These are phyloP conservation scores for Aspergillus cavernicola DNA, from an alignment of 495 filamentous ascomycete genomes.

Conservation along the genomic window DNA sequence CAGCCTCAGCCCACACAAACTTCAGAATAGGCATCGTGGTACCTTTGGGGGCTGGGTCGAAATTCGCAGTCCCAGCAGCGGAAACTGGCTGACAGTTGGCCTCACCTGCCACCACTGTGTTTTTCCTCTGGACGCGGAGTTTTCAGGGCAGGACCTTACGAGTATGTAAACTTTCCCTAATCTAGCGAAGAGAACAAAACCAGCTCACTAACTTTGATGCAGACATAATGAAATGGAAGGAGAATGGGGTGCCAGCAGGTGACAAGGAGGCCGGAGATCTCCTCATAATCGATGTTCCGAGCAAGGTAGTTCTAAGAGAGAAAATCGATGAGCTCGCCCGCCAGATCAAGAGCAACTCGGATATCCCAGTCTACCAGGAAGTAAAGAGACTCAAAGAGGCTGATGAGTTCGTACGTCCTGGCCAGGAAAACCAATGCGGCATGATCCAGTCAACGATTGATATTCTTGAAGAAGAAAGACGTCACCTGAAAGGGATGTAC, in stretches of 20 bases:
- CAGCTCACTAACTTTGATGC: neutral
- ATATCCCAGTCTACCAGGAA: neutral
- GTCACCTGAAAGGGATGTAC: neutral
- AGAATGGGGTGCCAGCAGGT: neutral
- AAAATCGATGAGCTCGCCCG: neutral
- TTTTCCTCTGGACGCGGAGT: neutral
- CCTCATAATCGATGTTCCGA: neutral
- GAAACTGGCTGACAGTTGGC: neutral
- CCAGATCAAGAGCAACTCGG: neutral
- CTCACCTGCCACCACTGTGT: neutral
- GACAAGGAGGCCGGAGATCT: neutral
- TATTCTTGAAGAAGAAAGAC: neutral
- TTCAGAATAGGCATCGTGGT: neutral
- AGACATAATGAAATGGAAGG: neutral
- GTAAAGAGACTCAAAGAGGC: neutral
- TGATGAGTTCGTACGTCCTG: neutral
- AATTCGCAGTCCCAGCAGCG: neutral
- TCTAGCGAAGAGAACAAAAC: neutral
- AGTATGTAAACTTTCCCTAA: neutral
- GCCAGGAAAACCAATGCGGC: neutral
- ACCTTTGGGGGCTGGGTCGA: neutral
- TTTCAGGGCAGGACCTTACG: neutral
- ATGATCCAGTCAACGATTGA: neutral
- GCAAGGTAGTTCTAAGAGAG: neutral
- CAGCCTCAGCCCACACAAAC: neutral